Base-by-base conservation (phyloP, 495 filamentous ascomycete species). In the Tricharina praecox region DNA sequence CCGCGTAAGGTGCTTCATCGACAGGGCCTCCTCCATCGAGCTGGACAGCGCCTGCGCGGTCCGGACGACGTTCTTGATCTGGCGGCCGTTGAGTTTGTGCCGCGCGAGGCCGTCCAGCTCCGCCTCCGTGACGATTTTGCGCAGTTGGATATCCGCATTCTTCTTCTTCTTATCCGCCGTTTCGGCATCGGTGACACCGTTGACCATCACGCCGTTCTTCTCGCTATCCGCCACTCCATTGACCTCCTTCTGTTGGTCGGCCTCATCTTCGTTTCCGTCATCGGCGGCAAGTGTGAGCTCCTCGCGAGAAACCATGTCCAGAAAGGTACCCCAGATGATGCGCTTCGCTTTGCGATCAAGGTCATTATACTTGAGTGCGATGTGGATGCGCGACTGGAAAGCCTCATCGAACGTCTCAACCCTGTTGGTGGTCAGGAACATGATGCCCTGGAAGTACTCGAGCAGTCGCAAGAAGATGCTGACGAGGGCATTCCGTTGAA, bases 401-500 rank as follows among this genome's bases (percentile, higher is more conserved):
- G 70, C 70, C 49, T 67, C 61, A 51, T 75, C 71, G 34, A 75
- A 65, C 11, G 47, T 60, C 23, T 64, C 63, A 10, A 68, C 58
- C 8, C 58, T 63, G 42, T 72, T 70, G 16, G 69, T 71, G 9
- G 68, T 71, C n/a, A 71, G 43, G 54, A 71, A 71, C 30, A 71
- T 61, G 47, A 70, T 70, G 16, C 69, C 68, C 3, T 60, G 59
- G 50, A 59, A 68, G 41, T 70, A 70, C 50, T 71, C 68, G 0
- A 83, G 67, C 15, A 78, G 63, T 7, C 79, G 72, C 0, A 83
- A 64, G 67, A 83, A 82, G 59, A 87, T 77, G 47, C 75, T 79
- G 16, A 88, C 82, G 0, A 88, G 69, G 1, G 79, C 78, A 55
- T 88, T 88, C 45, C 82, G 73, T 53, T 74, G 71, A 51, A 88